Percentiles rank a stretch among this genome's conserved stretches.
Conservation (phyloP, 2,329 filamentous ascomycete species). For the Colletotrichum sp. region DNA sequence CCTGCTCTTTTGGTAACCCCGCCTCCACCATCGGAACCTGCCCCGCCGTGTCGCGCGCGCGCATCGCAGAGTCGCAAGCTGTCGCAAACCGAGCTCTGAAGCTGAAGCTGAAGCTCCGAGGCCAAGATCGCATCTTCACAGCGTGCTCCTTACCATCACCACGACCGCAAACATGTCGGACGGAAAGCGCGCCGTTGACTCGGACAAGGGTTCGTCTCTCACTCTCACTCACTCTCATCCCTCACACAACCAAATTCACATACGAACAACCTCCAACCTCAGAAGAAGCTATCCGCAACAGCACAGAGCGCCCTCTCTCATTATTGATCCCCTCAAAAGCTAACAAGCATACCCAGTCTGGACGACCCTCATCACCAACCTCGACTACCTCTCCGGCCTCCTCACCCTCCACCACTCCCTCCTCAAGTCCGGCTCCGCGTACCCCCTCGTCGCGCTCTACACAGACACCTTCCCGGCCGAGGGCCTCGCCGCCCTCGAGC, state of each 20-base stretch:
- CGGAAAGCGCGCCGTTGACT: constrained; percentile 39
- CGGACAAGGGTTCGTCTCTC: constrained; percentile 38
- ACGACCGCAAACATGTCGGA: constrained; percentile 18
- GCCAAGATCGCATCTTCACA: not conserved
- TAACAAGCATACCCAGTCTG: constrained; percentile 62
- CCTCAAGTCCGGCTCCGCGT: constrained; percentile 66
- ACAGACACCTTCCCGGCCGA: constrained; percentile 75
- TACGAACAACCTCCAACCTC: not conserved
- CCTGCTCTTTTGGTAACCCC: not conserved
- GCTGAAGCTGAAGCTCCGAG: not conserved
- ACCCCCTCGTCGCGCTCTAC: constrained; percentile 84
- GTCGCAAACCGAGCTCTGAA: not conserved
- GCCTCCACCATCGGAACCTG: constrained; percentile 17
- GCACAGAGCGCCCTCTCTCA: not conserved
- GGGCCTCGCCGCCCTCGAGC: constrained; percentile 72
- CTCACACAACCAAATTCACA: not conserved
- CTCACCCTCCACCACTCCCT: constrained; percentile 83
- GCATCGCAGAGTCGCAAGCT: not conserved
- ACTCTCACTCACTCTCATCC: not conserved
- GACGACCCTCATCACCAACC: constrained; percentile 88
- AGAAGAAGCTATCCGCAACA: not conserved
- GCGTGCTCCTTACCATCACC: not conserved
- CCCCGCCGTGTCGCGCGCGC: not conserved
- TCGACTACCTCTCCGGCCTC: constrained; percentile 80
- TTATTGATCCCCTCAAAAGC: not conserved